These are phyloP conservation scores for Mallotus repandus DNA, from an alignment of 441 rosid genomes.

Conservation along the genomic window DNA sequence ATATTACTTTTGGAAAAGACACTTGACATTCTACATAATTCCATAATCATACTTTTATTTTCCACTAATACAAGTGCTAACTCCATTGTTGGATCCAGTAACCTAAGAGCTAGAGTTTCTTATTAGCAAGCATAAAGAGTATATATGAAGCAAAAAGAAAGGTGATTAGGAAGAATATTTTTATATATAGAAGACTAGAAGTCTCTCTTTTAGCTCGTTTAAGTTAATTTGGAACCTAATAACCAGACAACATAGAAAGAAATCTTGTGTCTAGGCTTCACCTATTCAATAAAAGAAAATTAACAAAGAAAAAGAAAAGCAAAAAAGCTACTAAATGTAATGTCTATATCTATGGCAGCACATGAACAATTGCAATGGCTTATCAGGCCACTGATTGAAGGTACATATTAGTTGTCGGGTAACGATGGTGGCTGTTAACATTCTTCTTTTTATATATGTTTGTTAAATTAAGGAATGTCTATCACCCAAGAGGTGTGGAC, in stretches of 20 bases:
- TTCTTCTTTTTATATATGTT: background rate
- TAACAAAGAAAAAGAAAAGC: background rate
- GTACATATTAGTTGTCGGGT: too few species aligned
- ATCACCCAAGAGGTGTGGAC: too few species aligned
- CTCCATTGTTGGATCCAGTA: background rate
- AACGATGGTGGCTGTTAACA: background rate
- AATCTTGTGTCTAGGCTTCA: too few species aligned
- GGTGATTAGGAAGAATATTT: slow-evolving; percentile 2
- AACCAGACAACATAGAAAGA: too few species aligned
- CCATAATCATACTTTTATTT: slow-evolving; percentile 6
- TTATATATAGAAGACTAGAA: too few species aligned
- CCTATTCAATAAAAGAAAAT: too few species aligned
- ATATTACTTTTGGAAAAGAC: background rate
- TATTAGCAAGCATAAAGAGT: background rate
- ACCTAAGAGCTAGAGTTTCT: background rate
- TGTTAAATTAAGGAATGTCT: too few species aligned
- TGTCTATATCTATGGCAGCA: background rate
- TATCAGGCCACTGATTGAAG: background rate
- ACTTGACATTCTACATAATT: background rate
- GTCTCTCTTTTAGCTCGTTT: too few species aligned
- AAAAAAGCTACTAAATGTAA: too few species aligned
- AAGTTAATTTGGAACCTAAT: too few species aligned
- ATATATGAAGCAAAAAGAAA: background rate
- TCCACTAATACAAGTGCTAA: background rate
- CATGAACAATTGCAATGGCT: background rate